These are phyloP conservation scores for Capronia americana DNA, from an alignment of 2,329 filamentous ascomycete genomes.

Conservation along the genomic window DNA sequence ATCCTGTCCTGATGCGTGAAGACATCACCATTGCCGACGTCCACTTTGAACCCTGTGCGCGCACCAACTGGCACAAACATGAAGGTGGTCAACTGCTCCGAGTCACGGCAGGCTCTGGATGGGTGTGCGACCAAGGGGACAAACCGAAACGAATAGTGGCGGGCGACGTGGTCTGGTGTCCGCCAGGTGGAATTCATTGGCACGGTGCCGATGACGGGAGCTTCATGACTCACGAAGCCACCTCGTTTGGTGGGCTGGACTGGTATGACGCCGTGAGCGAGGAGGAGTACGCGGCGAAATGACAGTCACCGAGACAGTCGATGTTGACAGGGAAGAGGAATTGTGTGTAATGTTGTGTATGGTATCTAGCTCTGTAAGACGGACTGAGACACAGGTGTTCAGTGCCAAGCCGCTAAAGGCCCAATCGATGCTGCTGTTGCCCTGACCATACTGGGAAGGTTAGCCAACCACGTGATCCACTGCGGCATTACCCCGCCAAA, in stretches of 20 bases:
- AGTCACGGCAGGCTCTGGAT: constrained; percentile 49
- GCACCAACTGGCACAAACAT: constrained; percentile 55
- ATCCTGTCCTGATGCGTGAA: constrained; percentile 41
- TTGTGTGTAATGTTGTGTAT: too few relatives aligned
- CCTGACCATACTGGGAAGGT: too few relatives aligned
- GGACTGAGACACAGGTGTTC: too few relatives aligned
- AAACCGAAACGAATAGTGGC: constrained; percentile 46
- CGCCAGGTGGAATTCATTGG: constrained; percentile 53
- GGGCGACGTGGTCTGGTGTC: constrained; percentile 51
- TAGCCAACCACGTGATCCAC: too few relatives aligned
- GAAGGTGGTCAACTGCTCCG: constrained; percentile 52
- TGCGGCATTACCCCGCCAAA: too few relatives aligned
- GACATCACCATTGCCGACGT: constrained; percentile 47
- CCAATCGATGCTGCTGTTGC: too few relatives aligned
- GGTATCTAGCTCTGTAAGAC: too few relatives aligned
- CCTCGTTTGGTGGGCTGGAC: constrained; percentile 46
- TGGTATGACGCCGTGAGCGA: constrained; percentile 48
- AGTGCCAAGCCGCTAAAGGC: too few relatives aligned
- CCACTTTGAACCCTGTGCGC: constrained; percentile 51
- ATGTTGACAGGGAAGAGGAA: too few relatives aligned
- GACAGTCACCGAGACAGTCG: too few relatives aligned
- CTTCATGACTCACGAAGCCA: constrained; percentile 50
- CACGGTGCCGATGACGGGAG: constrained; percentile 52
- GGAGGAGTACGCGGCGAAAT: constrained; percentile 45
- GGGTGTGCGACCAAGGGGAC: constrained; percentile 52